These are phyloP conservation scores for Eucalyptus pauciflora DNA, from an alignment of 345 rosid species.

Conservation along the genomic window DNA sequence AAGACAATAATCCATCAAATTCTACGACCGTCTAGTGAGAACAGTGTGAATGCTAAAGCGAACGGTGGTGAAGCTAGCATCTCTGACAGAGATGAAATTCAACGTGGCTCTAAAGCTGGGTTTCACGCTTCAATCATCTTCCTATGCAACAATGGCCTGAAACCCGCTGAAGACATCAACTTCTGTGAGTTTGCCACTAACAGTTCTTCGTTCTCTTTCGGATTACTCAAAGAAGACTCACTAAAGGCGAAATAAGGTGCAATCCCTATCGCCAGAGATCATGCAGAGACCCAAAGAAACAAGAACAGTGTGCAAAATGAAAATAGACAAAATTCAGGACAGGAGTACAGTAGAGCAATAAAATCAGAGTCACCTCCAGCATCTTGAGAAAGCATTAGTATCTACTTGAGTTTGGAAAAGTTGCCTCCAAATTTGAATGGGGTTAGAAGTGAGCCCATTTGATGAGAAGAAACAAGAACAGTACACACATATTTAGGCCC, in stretches of 20 bases:
- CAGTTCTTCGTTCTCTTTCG: background rate
- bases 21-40: constrained; percentile 5
- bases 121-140: constrained; percentile 80
- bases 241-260: background rate
- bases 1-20: background rate
- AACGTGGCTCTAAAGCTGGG: constrained; percentile 69
- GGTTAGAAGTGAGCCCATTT: background rate
- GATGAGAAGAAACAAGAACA: background rate
- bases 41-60: background rate
- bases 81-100: constrained; percentile 4
- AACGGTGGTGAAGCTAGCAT: constrained; percentile 10
- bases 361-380: background rate
- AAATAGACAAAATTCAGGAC: background rate
- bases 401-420: background rate
- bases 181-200: constrained; percentile 43
- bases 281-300: background rate
- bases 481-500: background rate
- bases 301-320: background rate
- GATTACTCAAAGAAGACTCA: background rate
- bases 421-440: background rate
- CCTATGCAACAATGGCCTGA: constrained; percentile 93
- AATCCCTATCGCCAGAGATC: background rate
- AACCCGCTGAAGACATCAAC: constrained; percentile 85
- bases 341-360: background rate
- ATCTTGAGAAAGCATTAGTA: background rate